Evolutionary conservation across 148 eudicot species (phyloP).

Genomic region (Oxyria digyna): DNA sequence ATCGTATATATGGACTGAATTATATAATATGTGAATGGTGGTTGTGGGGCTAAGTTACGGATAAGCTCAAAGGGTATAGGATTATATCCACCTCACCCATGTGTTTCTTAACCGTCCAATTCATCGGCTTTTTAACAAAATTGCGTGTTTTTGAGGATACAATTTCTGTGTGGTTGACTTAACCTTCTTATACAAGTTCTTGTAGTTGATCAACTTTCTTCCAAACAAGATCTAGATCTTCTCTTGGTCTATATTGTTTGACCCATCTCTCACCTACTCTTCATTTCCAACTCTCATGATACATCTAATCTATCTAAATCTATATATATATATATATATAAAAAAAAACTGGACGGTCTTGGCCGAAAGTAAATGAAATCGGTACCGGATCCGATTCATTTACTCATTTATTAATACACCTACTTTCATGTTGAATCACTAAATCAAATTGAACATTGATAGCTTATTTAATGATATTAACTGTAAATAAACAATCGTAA

Average conservation of each 20-base stretch:
- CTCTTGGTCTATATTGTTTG: background rate
- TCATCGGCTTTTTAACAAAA: background rate
- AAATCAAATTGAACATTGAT: too few species aligned
- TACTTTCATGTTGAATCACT: too few species aligned
- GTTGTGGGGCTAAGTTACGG: background rate
- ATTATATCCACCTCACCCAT: background rate
- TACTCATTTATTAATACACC: too few species aligned
- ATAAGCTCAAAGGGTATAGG: constrained; percentile 1
- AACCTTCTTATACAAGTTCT: background rate
- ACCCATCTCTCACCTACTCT: background rate
- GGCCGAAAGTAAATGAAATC: too few species aligned
- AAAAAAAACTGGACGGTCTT: too few species aligned
- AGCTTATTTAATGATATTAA: too few species aligned
- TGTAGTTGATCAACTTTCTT: background rate
- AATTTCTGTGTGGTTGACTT: constrained; percentile 2
- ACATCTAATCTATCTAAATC: too few species aligned
- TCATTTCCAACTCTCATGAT: too few species aligned
- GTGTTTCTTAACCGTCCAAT: constrained; percentile 4
- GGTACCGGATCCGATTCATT: too few species aligned
- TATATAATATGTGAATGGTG: background rate
- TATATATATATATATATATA: too few species aligned
- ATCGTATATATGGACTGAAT: constrained; percentile 3
- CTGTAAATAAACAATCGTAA: too few species aligned
- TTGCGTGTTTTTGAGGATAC: background rate
- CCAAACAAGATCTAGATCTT: background rate